These are phyloP conservation scores for Sporisorium reilianum DNA, from an alignment of 1,284 basidiomycete species.

Conservation along the genomic window DNA sequence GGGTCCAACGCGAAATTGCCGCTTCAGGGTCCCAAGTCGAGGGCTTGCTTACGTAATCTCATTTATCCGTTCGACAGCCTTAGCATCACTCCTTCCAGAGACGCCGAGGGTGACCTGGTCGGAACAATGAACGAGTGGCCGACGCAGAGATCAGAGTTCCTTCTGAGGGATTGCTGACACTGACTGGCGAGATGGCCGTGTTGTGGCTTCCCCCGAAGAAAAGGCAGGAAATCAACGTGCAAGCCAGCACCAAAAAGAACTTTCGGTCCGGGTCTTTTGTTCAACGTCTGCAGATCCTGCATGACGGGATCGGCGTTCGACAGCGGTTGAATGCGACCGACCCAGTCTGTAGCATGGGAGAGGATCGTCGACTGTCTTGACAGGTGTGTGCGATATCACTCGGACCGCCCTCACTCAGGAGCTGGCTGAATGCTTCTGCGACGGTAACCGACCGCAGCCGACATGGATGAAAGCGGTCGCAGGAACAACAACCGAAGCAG, in stretches of 20 bases:
- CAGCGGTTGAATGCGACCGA: neutral
- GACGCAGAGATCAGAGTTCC: no score
- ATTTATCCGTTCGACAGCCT: neutral
- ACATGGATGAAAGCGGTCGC: neutral
- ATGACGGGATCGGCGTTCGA: constrained; percentile 6
- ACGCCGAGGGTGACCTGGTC: no score
- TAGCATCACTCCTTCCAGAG: neutral
- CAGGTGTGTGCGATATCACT: no score
- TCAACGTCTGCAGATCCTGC: neutral
- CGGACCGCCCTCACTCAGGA: neutral
- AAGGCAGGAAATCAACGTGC: neutral
- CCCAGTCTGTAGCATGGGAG: neutral
- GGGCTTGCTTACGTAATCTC: neutral
- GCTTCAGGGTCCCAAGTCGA: neutral
- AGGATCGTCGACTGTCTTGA: no score
- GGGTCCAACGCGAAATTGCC: neutral
- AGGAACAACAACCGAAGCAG: neutral
- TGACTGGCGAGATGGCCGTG: neutral
- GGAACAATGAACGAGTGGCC: no score
- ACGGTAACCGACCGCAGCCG: neutral
- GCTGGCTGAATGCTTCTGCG: neutral
- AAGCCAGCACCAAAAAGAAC: constrained; percentile 1
- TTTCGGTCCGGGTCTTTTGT: neutral
- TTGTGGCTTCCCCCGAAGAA: neutral
- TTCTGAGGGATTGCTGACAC: no score